phyloP scores from a whole-genome alignment of 2,329 filamentous ascomycete species.

The Ceratocystis papillata region DNA sequence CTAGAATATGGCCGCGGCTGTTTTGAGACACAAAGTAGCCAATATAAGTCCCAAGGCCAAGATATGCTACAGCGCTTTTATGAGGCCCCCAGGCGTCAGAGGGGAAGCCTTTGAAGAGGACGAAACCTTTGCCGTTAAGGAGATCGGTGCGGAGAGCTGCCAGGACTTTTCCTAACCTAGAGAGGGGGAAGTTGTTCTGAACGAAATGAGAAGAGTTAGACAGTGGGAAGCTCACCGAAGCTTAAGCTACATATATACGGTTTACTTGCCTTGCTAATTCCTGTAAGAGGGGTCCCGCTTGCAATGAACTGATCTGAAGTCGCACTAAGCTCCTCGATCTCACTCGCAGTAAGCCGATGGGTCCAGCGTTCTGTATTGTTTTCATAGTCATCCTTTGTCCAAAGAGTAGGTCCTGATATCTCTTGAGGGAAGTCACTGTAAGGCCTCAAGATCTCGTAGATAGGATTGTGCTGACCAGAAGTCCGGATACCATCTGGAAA shows the following conservation, averaged over 20 bases:
- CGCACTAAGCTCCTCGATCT: conserved; percentile 55
- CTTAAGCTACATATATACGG: not conserved
- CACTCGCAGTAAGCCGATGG: conserved; percentile 54
- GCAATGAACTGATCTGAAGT: conserved; percentile 60
- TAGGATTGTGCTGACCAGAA: conserved; percentile 60
- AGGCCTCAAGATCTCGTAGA: conserved; percentile 53
- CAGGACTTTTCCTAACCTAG: conserved; percentile 33
- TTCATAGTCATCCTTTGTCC: conserved; percentile 55
- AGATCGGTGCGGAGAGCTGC: conserved; percentile 34
- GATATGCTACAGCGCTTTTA: conserved; percentile 80
- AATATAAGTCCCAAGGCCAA: conserved; percentile 75
- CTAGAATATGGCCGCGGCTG: conserved; percentile 70
- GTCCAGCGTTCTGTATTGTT: conserved; percentile 59
- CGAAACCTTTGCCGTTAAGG: conserved; percentile 77
- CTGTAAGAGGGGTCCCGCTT: conserved; percentile 55
- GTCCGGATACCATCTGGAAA: conserved; percentile 43
- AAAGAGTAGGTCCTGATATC: conserved; percentile 62
- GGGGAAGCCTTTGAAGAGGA: conserved; percentile 78
- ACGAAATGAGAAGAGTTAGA: not conserved
- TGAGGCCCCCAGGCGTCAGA: conserved; percentile 62
- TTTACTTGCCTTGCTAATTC: conserved; percentile 40
- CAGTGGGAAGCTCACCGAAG: not conserved
- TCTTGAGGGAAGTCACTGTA: conserved; percentile 61
- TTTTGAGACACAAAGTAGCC: conserved; percentile 87
- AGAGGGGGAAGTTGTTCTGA: conserved; percentile 37